Base-by-base conservation (phyloP, 345 rosid genomes). In the Pistacia vera region DNA sequence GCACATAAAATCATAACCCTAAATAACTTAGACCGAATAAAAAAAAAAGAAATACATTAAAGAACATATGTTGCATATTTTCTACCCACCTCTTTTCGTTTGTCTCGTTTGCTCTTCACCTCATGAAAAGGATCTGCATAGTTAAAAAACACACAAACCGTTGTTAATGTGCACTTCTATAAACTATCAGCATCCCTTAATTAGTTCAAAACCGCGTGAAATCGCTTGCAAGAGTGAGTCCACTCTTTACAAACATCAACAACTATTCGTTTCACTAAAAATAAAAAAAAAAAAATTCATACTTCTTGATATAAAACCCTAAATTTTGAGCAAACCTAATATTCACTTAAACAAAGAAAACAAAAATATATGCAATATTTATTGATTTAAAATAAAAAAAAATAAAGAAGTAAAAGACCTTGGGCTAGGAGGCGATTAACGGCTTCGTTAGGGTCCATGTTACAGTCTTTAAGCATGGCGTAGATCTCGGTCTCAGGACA, bases 391-490 rank as follows among this genome's bases (percentile, higher is more conserved):
- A 51, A 5, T 6, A 18, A 28, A 33, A 11, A 2, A 25, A 73
- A 1, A 30, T 30, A 30, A 1, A 2, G 20, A 73, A 28, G 8
- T 17, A 10, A 4, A 17, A 20, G 51, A 96, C 99, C 99, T 97
- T 91, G 99, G 74, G 90, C 51, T 78, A 97, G 95, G 74, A 94
- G 97, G 80, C 99, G 97, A 85, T 84, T 90, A 75, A 92, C 98
- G 72, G 99, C 85, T 83, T 97, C 98, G 85, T 97, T 91, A 74
- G 98, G 99, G 94, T 97, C 99, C 99, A 96, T 94, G 79, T 87
- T 87, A 80, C 99, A 96, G 64, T 96, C 99, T 85, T 91, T 92
- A 71, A 96, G 99, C 85, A 86, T 90, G 59, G 94, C 88, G 67
- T 96, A 94, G 97, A 96, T 96, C 98, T 96, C 99, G 72, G 82